Evolutionary conservation across 1,139 yeast genomes (phyloP).

Genomic region (Candida neerlandica): DNA sequence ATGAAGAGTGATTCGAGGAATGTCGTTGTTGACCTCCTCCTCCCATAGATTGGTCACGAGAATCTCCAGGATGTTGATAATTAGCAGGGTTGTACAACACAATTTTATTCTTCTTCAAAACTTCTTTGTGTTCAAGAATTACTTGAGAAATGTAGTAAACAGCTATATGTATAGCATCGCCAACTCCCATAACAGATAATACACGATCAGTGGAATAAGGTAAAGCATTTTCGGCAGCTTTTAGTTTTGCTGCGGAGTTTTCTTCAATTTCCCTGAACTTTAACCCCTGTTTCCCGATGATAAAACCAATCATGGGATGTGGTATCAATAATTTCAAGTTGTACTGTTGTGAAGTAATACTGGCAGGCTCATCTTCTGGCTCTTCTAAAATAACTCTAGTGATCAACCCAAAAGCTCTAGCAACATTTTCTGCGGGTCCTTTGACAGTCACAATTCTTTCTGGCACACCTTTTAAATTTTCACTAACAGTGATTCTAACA

Average conservation of each 20-base stretch:
- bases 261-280: conserved; percentile 83
- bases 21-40: conserved; percentile 6
- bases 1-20: conserved; percentile 18
- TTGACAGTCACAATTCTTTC: conserved; percentile 77
- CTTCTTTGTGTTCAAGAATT: conserved; percentile 59
- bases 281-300: conserved; percentile 79
- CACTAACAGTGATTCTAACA: conserved; percentile 76
- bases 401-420: conserved; percentile 79
- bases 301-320: conserved; percentile 77
- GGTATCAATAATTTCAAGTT: conserved; percentile 71
- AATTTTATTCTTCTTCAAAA: conserved; percentile 52
- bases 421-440: conserved; percentile 80
- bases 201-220: conserved; percentile 83
- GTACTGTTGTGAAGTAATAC: conserved; percentile 55
- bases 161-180: conserved; percentile 87
- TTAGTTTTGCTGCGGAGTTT: conserved; percentile 75
- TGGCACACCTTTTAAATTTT: conserved; percentile 69
- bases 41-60: conserved; percentile 7
- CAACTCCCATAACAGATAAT: conserved; percentile 73
- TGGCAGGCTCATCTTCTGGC: conserved; percentile 65
- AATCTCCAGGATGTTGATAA: conserved; percentile 24
- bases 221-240: conserved; percentile 74
- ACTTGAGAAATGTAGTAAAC: conserved; percentile 73
- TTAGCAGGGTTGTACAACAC: conserved; percentile 69
- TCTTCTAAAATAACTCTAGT: conserved; percentile 69